Base-by-base conservation (phyloP, 2,329 filamentous ascomycete genomes). In the Phyllosticta paracitricarpa region DNA sequence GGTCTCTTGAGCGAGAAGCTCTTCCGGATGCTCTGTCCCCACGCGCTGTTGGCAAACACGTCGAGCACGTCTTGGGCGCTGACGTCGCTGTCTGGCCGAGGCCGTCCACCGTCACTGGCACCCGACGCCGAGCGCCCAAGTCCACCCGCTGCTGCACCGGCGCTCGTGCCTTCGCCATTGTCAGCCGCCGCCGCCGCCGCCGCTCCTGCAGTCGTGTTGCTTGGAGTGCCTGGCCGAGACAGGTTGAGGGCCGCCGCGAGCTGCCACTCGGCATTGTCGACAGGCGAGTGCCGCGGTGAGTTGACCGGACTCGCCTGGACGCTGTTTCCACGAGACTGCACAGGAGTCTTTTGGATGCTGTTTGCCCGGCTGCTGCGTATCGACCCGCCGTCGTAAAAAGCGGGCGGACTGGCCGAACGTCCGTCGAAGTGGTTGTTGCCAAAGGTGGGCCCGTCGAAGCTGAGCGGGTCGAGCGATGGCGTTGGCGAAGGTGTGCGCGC, bases 11-110 rank as follows among this genome's bases (percentile, higher is more conserved):
- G 82, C 59, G 91, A 96, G 67, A 94, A 91, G 76, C 91, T 96
- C 64, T 91, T 83, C 65, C 91, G 82, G 65, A 97, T 91, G 78
- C 89, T 96, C 76, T 96, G 90, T 58, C 93, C 89, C 93, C 93
- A 97, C 17, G 89, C 87, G 19, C 90, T 94, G 69, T 93, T 89
- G 69, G 94, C 90, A 60, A 97, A 81, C 70, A 94, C 89, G 66
- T 91, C 86, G 72, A 92, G 84, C 66, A 95, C 89, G 68, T 91
- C 88, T 56, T 86, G 83, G 57, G 87, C 86, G 69, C 85, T 90
- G 62, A 92, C 86, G 4, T 81, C 80, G 72, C 88, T 91, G 60
- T 82, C 84, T 25, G 85, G 82, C 53, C 87, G 78, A 65, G 65
- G 26, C 33, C 65, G 24, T 24, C 61, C 59, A 56, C 65, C 68